Evolutionary conservation across 257 asterid species (phyloP).

Genomic region (Plectranthus barbatus): DNA sequence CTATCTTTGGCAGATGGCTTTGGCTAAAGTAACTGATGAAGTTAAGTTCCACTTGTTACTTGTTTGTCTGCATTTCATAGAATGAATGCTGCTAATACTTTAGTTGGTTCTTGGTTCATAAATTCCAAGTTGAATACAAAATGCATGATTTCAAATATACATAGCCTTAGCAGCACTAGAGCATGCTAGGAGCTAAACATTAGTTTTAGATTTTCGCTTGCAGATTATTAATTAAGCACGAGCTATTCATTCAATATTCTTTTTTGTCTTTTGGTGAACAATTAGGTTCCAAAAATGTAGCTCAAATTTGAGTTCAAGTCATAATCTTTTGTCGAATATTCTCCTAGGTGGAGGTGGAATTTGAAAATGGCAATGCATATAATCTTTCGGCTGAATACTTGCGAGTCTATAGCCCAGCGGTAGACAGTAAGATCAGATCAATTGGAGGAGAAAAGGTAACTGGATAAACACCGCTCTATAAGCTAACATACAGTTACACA

Average conservation of each 20-base stretch:
- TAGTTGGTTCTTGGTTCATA: neutral
- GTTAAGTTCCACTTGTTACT: neutral
- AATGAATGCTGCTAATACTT: neutral
- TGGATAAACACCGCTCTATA: neutral
- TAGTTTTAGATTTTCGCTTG: neutral
- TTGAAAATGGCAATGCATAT: slow-evolving; percentile 39
- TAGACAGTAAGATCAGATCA: slow-evolving; percentile 66
- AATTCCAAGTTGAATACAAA: neutral
- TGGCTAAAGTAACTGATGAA: neutral
- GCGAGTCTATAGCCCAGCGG: slow-evolving; percentile 77
- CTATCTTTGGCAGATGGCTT: neutral
- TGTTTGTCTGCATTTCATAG: neutral
- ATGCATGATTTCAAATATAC: no score
- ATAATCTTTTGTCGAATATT: slow-evolving; percentile 1
- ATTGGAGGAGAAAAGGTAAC: slow-evolving; percentile 75
- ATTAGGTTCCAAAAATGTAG: neutral
- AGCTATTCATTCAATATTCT: neutral
- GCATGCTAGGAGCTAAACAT: neutral
- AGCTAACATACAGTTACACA: neutral
- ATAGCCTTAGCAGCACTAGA: neutral
- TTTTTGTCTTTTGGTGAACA: neutral
- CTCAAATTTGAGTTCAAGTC: neutral
- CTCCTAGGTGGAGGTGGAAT: slow-evolving; percentile 68
- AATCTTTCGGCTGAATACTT: slow-evolving; percentile 71
- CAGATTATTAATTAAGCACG: neutral